Percentiles rank a stretch among this genome's conserved stretches.
Conservation (phyloP, 148 eudicot genomes). For the Dysphania ambrosioides region DNA sequence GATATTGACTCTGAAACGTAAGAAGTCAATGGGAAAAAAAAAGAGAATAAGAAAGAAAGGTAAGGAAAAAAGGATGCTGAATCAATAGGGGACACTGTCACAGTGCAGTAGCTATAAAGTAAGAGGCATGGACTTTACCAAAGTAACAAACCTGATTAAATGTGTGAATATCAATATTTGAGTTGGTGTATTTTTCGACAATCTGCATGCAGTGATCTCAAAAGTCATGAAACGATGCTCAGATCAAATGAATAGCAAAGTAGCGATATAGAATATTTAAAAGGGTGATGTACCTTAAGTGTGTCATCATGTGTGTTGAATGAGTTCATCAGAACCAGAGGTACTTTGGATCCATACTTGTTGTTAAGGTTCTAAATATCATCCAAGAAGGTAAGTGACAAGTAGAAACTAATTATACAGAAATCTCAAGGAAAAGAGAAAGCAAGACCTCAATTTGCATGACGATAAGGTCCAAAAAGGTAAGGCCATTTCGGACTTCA, state of each 20-base stretch:
- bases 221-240: slow-evolving; percentile 16
- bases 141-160: slow-evolving; percentile 75
- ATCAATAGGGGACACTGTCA: not conserved
- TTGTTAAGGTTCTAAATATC: slow-evolving; percentile 57
- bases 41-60: slow-evolving; percentile 9
- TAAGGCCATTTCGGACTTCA: slow-evolving; percentile 89
- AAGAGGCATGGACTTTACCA: not conserved
- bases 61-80: not conserved
- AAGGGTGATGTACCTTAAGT: slow-evolving; percentile 48
- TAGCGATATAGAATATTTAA: not conserved
- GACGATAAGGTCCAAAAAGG: slow-evolving; percentile 88
- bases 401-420: slow-evolving; percentile 2
- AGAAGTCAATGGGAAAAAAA: slow-evolving; percentile 14
- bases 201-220: slow-evolving; percentile 47
- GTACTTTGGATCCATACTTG: slow-evolving; percentile 90
- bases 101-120: not conserved
- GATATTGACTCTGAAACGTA: slow-evolving; percentile 76
- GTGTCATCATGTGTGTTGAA: slow-evolving; percentile 99
- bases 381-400: slow-evolving; percentile 15
- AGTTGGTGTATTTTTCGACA: slow-evolving; percentile 70
- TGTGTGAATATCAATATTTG: slow-evolving; percentile 84
- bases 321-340: slow-evolving; percentile 94
- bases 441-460: slow-evolving; percentile 78
- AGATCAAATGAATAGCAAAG: not conserved
- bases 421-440: not conserved